Evolutionary conservation across 768 basidiomycete species (phyloP).

Genomic region (Sporobolomyces phaffii): DNA sequence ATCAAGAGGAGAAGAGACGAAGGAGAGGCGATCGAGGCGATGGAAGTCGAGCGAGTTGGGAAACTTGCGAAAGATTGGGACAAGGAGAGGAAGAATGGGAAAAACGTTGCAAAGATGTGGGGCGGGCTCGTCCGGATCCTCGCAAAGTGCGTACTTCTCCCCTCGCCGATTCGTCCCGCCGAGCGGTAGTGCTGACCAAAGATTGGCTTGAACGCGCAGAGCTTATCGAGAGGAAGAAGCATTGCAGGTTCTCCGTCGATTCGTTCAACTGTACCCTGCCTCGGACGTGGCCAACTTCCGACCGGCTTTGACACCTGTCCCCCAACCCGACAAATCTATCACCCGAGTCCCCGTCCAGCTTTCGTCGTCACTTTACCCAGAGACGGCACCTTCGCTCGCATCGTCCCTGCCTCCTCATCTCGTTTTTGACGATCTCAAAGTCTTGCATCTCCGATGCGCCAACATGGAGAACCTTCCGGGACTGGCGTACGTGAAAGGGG

Average conservation of each 20-base stretch:
- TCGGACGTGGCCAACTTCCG: slow-evolving; percentile 7
- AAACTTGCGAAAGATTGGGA: slow-evolving; percentile 7
- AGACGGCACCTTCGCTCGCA: slow-evolving; percentile 17
- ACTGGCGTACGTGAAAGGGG: slow-evolving; percentile 12
- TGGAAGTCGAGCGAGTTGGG: not conserved
- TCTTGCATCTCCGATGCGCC: slow-evolving; percentile 29
- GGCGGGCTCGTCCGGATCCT: slow-evolving; percentile 21
- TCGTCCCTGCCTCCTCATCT: slow-evolving; percentile 21
- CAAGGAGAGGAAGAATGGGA: slow-evolving; percentile 13
- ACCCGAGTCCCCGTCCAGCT: slow-evolving; percentile 8
- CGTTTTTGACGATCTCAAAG: slow-evolving; percentile 12
- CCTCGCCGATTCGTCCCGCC: too few relatives aligned
- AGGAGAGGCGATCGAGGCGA: not conserved
- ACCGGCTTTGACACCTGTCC: not conserved
- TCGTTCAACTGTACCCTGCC: slow-evolving; percentile 45
- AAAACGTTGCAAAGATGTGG: slow-evolving; percentile 29
- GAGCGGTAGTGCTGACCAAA: not conserved
- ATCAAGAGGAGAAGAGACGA: not conserved
- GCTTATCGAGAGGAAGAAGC: slow-evolving; percentile 23
- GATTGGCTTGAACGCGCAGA: not conserved
- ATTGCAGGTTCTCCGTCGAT: not conserved
- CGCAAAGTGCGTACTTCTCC: slow-evolving; percentile 26
- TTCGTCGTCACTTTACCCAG: slow-evolving; percentile 27
- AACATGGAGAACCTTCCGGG: slow-evolving; percentile 24
- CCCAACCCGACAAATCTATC: not conserved